Evolutionary conservation across 2,329 filamentous ascomycete genomes (phyloP), one percentile per base, ranked within the genome.

Genomic region (Beauveria pseudobassiana): DNA sequence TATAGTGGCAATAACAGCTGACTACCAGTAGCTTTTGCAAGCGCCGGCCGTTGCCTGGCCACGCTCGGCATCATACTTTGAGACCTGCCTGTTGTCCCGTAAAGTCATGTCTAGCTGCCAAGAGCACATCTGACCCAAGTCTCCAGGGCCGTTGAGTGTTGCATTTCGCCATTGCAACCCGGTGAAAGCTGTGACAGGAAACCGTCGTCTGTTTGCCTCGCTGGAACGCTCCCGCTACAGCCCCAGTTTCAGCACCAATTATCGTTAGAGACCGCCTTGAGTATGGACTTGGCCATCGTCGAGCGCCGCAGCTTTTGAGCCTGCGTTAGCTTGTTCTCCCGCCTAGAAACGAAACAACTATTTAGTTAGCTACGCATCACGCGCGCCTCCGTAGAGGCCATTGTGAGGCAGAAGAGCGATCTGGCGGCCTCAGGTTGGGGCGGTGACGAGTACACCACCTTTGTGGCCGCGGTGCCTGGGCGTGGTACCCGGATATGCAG

Each of bases 401-500:
- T 14, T 53, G n/a, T 20, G 8, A 54, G 51, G 24, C 24, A 28
- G 8, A 50, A 46, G 10, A 38, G 18, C 55, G 55, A 49, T 58
- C 45, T 42, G 30, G 56, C 56, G 16, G 57, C 57, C 57, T 59
- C 40, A 46, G 30, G 34, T 45, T 58, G 22, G 2, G 10, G 57
- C 6, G n/a, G 49, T 52, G 38, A 59, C 26, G 40, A 53, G n/a
- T 40, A 53, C 57, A 52, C 38, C 57, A 59, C 14, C 57, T 53
- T 30, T 52, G 20, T 22, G 8, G 18, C n/a, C 10, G 22, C 24
- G 48, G 57, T 59, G 40, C 57, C 49, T 59, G 57, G 57, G 57
- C 57, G 9, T 59, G 48, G 57, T 59, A 59, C 57, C 57, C 57
- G 57, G 49, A 30, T 20, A 46, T 24, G 49, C 56, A 59, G 30